Conservation (phyloP, 768 basidiomycete species). For the Sistotremastrum suecicum region DNA sequence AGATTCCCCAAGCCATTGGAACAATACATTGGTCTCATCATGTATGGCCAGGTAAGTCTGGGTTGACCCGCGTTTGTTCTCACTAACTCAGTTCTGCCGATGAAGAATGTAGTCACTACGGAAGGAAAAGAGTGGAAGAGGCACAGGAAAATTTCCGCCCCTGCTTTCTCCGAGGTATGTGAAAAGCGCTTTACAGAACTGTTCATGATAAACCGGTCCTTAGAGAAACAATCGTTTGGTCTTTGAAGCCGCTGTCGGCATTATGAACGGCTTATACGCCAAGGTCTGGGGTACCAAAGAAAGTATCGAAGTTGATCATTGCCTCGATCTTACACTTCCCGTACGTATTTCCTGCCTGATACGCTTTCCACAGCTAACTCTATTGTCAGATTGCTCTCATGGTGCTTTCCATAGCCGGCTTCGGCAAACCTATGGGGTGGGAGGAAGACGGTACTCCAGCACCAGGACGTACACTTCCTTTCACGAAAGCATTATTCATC, state of each 20-base stretch:
- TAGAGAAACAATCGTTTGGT: conserved; percentile 27
- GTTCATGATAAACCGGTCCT: too few species aligned
- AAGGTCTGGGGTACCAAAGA: conserved; percentile 32
- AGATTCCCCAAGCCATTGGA: conserved; percentile 44
- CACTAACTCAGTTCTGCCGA: too few species aligned
- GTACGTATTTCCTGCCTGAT: conserved; percentile 17
- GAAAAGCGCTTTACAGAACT: too few species aligned
- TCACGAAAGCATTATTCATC: conserved; percentile 33
- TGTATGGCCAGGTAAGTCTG: conserved; percentile 27
- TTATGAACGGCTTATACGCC: conserved; percentile 28
- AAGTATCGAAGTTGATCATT: conserved; percentile 29
- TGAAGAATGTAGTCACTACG: too few species aligned
- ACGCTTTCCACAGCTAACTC: too few species aligned
- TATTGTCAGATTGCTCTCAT: not conserved
- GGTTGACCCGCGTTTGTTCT: too few species aligned
- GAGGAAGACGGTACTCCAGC: conserved; percentile 26
- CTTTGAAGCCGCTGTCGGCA: conserved; percentile 30
- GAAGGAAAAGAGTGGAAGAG: too few species aligned
- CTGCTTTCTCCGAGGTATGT: too few species aligned
- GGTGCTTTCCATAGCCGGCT: conserved; percentile 8
- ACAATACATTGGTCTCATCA: conserved; percentile 27
- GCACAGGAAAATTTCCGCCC: too few species aligned
- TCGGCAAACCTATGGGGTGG: conserved; percentile 38
- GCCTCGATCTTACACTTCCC: conserved; percentile 37
- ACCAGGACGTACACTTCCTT: conserved; percentile 32